A percentile compares a stretch with the other conserved stretches of the same genome.
Conservation (phyloP, 1,284 basidiomycete species). For the Phylloboletellus chloephorus region DNA sequence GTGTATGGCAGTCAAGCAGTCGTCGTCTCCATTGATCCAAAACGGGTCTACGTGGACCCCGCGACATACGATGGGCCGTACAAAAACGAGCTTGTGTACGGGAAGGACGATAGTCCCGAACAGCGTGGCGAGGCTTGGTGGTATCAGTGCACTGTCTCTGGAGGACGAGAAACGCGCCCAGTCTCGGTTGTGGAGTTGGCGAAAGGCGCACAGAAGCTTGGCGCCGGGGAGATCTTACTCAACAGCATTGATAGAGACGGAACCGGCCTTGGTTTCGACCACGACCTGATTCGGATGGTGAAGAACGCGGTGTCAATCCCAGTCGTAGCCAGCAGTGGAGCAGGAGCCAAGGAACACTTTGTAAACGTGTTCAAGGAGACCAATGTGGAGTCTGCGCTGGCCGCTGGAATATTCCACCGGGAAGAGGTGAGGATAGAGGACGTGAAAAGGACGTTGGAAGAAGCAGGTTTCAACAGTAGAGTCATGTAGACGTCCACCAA, state of each 20-base stretch:
- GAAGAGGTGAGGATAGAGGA: slow-evolving; percentile 73
- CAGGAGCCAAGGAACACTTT: slow-evolving; percentile 82
- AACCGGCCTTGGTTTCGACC: slow-evolving; percentile 88
- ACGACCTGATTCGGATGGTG: slow-evolving; percentile 77
- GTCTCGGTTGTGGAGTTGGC: slow-evolving; percentile 94
- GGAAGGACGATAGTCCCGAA: slow-evolving; percentile 43
- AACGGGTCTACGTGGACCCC: slow-evolving; percentile 78
- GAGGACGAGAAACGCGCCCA: slow-evolving; percentile 83
- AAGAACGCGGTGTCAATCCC: slow-evolving; percentile 80
- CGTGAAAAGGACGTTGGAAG: slow-evolving; percentile 58
- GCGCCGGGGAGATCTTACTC: slow-evolving; percentile 92
- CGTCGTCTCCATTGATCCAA: slow-evolving; percentile 96
- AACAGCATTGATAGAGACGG: slow-evolving; percentile 98
- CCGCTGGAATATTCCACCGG: slow-evolving; percentile 97
- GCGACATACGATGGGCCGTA: slow-evolving; percentile 64
- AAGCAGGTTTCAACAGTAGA: slow-evolving; percentile 51
- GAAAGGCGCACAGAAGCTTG: slow-evolving; percentile 81
- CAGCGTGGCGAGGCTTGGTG: slow-evolving; percentile 86
- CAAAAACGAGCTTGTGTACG: slow-evolving; percentile 61
- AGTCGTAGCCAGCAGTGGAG: slow-evolving; percentile 92
- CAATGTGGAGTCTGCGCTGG: slow-evolving; percentile 86
- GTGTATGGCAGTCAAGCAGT: slow-evolving; percentile 97
- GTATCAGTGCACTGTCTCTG: slow-evolving; percentile 97
- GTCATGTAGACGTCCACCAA: slow-evolving; percentile 8
- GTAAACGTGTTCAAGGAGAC: slow-evolving; percentile 79